phyloP scores from a whole-genome alignment of 2,329 filamentous ascomycete genomes.

The Dissoconium aciculare region DNA sequence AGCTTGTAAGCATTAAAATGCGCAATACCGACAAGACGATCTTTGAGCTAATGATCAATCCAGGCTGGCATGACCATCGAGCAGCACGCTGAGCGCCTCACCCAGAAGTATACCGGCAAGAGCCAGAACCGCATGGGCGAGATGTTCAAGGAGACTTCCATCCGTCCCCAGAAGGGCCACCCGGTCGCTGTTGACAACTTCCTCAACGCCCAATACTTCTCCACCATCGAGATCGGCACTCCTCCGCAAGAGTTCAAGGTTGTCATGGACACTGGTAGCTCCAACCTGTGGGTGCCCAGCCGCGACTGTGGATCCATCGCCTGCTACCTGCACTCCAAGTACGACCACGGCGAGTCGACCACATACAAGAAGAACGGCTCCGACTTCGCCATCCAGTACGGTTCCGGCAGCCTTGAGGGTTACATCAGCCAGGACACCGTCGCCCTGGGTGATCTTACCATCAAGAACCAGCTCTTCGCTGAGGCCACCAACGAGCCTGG shows the following conservation, averaged over 20 bases:
- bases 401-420: slow-evolving; percentile 83
- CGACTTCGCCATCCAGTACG: slow-evolving; percentile 84
- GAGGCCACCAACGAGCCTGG: slow-evolving; percentile 94
- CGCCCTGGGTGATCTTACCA: slow-evolving; percentile 72
- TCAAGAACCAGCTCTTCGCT: slow-evolving; percentile 86
- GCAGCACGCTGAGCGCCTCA: slow-evolving; percentile 64
- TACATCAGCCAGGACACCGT: slow-evolving; percentile 84
- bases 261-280: slow-evolving; percentile 93
- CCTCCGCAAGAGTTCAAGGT: slow-evolving; percentile 96
- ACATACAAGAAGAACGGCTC: slow-evolving; percentile 90
- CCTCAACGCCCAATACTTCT: slow-evolving; percentile 98
- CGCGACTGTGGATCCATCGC: slow-evolving; percentile 84
- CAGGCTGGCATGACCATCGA: slow-evolving; percentile 67
- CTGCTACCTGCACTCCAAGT: slow-evolving; percentile 94
- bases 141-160: slow-evolving; percentile 62
- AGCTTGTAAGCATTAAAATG: slow-evolving; percentile 53
- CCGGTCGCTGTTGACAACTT: slow-evolving; percentile 90
- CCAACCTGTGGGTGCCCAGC: slow-evolving; percentile 97
- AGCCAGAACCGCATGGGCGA: slow-evolving; percentile 54
- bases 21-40: slow-evolving; percentile 2
- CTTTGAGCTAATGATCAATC: slow-evolving; percentile 4
- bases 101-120: slow-evolving; percentile 94
- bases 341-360: slow-evolving; percentile 77
- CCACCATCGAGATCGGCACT: slow-evolving; percentile 82
- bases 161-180: slow-evolving; percentile 54